phyloP scores from a whole-genome alignment of 768 basidiomycete species.

The Tricholoma furcatifolium region DNA sequence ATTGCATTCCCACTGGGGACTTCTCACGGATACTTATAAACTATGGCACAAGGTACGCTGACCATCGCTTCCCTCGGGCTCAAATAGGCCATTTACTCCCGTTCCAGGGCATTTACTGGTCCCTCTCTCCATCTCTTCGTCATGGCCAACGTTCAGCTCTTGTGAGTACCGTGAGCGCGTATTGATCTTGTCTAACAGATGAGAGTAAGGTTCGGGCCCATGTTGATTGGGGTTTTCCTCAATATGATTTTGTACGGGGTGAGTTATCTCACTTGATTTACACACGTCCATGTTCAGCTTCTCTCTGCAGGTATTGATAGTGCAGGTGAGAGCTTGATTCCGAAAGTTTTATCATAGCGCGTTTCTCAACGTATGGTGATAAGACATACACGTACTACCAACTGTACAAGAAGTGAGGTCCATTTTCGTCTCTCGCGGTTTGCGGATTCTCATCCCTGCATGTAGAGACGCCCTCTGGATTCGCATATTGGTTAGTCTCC shows the following conservation, averaged over 20 bases:
- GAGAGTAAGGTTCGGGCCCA: slow-evolving; percentile 25
- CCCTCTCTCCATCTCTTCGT: not conserved
- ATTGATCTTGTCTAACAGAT: not conserved
- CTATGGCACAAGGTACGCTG: not conserved
- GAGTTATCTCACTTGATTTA: not conserved
- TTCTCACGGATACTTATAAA: not conserved
- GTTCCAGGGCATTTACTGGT: not conserved
- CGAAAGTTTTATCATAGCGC: not conserved
- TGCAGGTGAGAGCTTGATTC: slow-evolving; percentile 29
- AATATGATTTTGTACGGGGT: slow-evolving; percentile 31
- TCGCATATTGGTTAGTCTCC: slow-evolving; percentile 27
- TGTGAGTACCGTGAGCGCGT: slow-evolving; percentile 6
- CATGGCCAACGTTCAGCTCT: slow-evolving; percentile 18
- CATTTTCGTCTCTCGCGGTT: not conserved
- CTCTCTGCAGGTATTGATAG: slow-evolving; percentile 23
- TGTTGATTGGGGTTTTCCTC: slow-evolving; percentile 30
- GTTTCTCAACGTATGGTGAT: not conserved
- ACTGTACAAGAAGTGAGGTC: slow-evolving; percentile 29
- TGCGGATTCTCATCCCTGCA: not conserved
- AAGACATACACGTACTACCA: slow-evolving; percentile 35
- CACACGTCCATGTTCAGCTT: not conserved
- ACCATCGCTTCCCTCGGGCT: not conserved
- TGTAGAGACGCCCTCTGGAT: slow-evolving; percentile 33
- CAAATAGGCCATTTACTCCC: slow-evolving; percentile 1
- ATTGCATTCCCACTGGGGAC: slow-evolving; percentile 6